A percentile compares a stretch with the other conserved stretches of the same genome.
Conservation (phyloP, 192 early-diverging fungal genomes). For the Coemansia umbellata region DNA sequence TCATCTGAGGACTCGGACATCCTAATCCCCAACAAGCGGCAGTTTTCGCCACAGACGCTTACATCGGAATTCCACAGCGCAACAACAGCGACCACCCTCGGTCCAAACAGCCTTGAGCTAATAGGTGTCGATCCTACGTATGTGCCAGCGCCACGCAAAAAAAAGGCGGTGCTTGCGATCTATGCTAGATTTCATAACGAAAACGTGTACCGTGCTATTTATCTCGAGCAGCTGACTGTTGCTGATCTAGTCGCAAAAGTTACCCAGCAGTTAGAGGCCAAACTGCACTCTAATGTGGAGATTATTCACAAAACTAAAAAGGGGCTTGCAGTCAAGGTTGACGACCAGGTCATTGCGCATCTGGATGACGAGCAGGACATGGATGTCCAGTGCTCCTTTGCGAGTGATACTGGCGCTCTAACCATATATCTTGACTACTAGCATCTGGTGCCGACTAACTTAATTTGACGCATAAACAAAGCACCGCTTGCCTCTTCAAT, state of each 20-base stretch:
- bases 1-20: slow-evolving; percentile 34
- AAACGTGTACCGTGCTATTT: slow-evolving; percentile 58
- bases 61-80: not conserved
- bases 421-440: slow-evolving; percentile 40
- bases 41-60: slow-evolving; percentile 33
- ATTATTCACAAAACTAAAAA: slow-evolving; percentile 53
- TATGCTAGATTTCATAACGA: slow-evolving; percentile 57
- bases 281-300: slow-evolving; percentile 20
- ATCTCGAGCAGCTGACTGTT: slow-evolving; percentile 57
- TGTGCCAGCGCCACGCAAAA: slow-evolving; percentile 50
- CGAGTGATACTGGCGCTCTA: slow-evolving; percentile 34
- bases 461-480: too few species aligned
- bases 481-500: too few species aligned
- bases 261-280: slow-evolving; percentile 53
- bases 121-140: slow-evolving; percentile 62
- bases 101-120: slow-evolving; percentile 15
- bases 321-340: slow-evolving; percentile 52
- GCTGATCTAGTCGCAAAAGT: slow-evolving; percentile 55
- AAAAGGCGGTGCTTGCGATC: slow-evolving; percentile 49
- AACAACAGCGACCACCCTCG: not conserved
- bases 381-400: slow-evolving; percentile 53
- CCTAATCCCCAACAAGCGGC: slow-evolving; percentile 31
- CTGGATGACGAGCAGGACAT: slow-evolving; percentile 66
- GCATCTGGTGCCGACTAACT: too few species aligned
- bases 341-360: slow-evolving; percentile 57